A percentile compares a stretch with the other conserved stretches of the same genome.
Conservation (phyloP, 2,329 filamentous ascomycete genomes). For the Lasiodiplodia theobromae region DNA sequence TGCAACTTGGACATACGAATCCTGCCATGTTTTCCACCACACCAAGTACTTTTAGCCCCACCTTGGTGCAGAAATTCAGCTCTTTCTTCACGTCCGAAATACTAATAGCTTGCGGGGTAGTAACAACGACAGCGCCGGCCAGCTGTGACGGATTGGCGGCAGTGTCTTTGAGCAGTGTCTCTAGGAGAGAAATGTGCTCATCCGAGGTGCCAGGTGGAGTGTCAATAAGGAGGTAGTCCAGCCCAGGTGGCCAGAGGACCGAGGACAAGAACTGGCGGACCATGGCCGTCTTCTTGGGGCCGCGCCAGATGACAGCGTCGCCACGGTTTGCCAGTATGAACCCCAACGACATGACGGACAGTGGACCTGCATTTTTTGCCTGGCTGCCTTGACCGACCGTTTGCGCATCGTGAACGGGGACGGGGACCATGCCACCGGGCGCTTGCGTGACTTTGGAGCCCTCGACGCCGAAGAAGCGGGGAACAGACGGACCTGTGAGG, state of each 20-base stretch:
- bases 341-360: constrained; percentile 89
- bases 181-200: constrained; percentile 32
- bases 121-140: constrained; percentile 90
- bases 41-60: constrained; percentile 78
- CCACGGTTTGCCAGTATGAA: constrained; percentile 84
- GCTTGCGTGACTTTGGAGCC: constrained; percentile 88
- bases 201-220: constrained; percentile 89
- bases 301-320: constrained; percentile 95
- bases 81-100: constrained; percentile 95
- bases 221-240: constrained; percentile 94
- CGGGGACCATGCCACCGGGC: constrained; percentile 90
- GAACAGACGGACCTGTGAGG: constrained; percentile 94
- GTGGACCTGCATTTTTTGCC: constrained; percentile 58
- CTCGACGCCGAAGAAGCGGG: constrained; percentile 91
- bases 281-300: constrained; percentile 99
- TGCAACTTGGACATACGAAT: constrained; percentile 78
- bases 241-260: constrained; percentile 80
- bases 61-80: constrained; percentile 91
- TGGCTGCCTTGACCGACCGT: constrained; percentile 26
- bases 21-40: constrained; percentile 98
- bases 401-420: constrained; percentile 75
- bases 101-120: constrained; percentile 92
- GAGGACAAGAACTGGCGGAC: constrained; percentile 94
- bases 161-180: constrained; percentile 62
- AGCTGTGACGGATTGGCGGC: constrained; percentile 67